A percentile compares a stretch with the other conserved stretches of the same genome.
Evolutionary conservation across 192 early-diverging fungal genomes (phyloP).

Genomic region (Podila epigama): DNA sequence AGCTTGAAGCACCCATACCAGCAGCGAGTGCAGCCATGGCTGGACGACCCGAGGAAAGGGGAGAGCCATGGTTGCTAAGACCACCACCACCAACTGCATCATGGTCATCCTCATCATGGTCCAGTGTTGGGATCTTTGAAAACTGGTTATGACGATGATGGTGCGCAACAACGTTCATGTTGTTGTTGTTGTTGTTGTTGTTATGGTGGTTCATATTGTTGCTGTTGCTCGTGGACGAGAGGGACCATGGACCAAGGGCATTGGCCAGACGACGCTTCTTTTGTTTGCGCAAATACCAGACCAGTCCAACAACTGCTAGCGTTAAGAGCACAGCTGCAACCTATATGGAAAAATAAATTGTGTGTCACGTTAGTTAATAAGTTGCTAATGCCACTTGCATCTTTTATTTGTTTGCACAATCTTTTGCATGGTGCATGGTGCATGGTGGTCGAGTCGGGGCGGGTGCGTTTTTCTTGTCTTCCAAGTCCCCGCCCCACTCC

Average conservation of each 20-base stretch:
- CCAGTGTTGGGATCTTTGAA: conserved; percentile 23
- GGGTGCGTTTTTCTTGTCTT: too few species aligned
- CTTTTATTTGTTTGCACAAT: neutral
- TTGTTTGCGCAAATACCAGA: conserved; percentile 13
- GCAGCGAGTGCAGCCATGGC: conserved; percentile 2
- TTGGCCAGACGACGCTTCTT: conserved; percentile 25
- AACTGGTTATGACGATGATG: conserved; percentile 6
- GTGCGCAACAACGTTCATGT: too few species aligned
- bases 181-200: too few species aligned
- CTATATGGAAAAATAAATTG: neutral
- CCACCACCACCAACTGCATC: neutral
- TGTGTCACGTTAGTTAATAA: neutral
- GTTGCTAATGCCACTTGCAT: neutral
- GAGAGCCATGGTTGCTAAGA: neutral
- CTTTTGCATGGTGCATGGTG: too few species aligned
- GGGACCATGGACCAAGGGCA: conserved; percentile 25
- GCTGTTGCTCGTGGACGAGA: neutral
- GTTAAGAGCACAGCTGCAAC: conserved; percentile 20
- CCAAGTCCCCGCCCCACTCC: too few species aligned
- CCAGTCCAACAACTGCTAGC: conserved; percentile 5
- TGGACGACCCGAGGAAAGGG: neutral
- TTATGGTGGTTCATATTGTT: neutral
- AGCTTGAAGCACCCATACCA: neutral
- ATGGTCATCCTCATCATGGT: conserved; percentile 3
- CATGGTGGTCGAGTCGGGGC: too few species aligned